Evolutionary conservation across 306 rosid genomes (phyloP), one percentile per base, ranked within the genome.

Genomic region (Vigna radiata): DNA sequence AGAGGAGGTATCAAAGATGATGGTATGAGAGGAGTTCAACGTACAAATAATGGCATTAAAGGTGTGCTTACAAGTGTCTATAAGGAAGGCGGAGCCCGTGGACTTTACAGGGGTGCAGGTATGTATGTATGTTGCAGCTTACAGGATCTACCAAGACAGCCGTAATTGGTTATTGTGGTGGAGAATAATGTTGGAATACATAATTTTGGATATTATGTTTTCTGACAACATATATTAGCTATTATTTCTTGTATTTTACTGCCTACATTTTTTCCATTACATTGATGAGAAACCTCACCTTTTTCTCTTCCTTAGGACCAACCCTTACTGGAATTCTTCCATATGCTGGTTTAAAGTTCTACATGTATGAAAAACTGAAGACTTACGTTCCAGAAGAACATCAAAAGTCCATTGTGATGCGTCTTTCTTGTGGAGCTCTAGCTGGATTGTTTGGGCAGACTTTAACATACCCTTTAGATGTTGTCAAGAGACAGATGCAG

Each of bases 401-500:
- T 71, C 95, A 82, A 65, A 90, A 77, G 58, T 87, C 97, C 71
- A 88, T 95, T 68, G 69, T 79, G 73, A 88, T 88, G 89, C 92
- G 91, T 21, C 99, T 95, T 70, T 88, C 92, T 64, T 95, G 99
- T 72, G 99, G 97, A 80, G 99, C 99, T 67, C 79, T 95, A 17
- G 99, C 99, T 66, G 98, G 97, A 63, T 81, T 95, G 81, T 90
- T 92, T 79, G 99, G 99, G 73, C 99, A 95, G 88, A 95, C 99
- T 14, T 58, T 90, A 81, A 95, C 99, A 0, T 95, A 95, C 84
- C 99, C 99, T 29, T 77, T 95, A 79, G 99, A 95, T 78, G 99
- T 95, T 71, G 97, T 95, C 37, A 89, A 96, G 89, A 88, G 99
- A 85, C 99, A 95, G 74, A 92, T 95, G 99, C 99, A 94, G 98